Evolutionary conservation across 108 stramenopile species (phyloP).

Genomic region (Craspedostauros australis): DNA sequence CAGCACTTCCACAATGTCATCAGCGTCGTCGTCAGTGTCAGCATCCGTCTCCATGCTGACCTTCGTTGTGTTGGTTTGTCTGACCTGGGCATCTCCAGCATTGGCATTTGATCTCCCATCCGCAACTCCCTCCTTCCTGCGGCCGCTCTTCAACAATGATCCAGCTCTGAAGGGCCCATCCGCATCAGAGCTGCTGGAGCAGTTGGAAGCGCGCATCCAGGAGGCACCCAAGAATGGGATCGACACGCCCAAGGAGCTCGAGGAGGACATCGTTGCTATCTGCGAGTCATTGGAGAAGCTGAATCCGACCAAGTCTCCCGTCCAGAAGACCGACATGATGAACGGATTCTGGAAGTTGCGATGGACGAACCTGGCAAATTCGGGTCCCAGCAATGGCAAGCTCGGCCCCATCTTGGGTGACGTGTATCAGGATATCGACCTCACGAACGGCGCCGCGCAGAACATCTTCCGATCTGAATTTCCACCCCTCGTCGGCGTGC

Average conservation of each 20-base stretch:
- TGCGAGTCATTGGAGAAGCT: not conserved
- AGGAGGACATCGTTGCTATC: not conserved
- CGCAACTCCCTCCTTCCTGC: no score
- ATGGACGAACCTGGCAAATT: slow-evolving; percentile 8
- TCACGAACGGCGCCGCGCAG: not conserved
- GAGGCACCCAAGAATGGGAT: slow-evolving; percentile 13
- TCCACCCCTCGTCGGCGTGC: slow-evolving; percentile 4
- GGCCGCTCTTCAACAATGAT: no score
- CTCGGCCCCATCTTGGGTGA: slow-evolving; percentile 7
- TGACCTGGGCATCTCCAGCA: no score
- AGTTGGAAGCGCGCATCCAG: not conserved
- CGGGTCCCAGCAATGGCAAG: slow-evolving; percentile 6
- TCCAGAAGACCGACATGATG: not conserved
- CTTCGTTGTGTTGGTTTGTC: no score
- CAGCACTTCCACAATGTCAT: no score
- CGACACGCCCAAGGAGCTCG: slow-evolving; percentile 3
- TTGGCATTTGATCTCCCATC: no score
- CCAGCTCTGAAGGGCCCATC: no score
- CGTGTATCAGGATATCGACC: slow-evolving; percentile 11
- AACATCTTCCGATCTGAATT: slow-evolving; percentile 8
- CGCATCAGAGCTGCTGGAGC: no score
- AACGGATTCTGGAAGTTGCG: slow-evolving; percentile 10
- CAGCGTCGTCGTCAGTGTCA: no score
- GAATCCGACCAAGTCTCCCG: slow-evolving; percentile 3
- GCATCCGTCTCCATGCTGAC: no score